Conservation (phyloP, 441 rosid species). For the Gossypium davidsonii region DNA sequence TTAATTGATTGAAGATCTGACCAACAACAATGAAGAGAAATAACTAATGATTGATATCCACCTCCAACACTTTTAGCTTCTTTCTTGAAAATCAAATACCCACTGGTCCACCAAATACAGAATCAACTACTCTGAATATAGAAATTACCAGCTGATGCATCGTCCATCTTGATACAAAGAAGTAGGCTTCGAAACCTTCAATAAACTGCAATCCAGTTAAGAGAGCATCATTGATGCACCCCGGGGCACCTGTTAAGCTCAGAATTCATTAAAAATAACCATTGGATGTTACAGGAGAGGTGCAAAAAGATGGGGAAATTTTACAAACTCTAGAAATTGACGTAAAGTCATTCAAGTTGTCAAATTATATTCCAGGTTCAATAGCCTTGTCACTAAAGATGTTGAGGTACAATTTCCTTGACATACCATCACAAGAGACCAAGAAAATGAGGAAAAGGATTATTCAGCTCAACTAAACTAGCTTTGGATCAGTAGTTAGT, state of each 20-base stretch:
- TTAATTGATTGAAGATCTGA: neutral
- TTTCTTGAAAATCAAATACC: neutral
- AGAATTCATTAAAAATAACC: neutral
- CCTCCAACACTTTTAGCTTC: neutral
- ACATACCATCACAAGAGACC: neutral
- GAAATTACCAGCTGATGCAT: conserved; percentile 81
- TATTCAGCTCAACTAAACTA: neutral
- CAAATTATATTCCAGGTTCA: neutral
- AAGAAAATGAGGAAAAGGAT: neutral
- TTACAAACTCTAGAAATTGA: neutral
- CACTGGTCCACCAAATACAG: neutral
- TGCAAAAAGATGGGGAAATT: neutral
- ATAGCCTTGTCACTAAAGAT: neutral
- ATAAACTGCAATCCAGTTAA: conserved; percentile 88
- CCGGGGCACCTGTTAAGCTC: conserved; percentile 68
- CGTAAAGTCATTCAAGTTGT: neutral
- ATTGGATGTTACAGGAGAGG: neutral
- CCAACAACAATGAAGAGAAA: neutral
- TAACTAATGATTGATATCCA: neutral
- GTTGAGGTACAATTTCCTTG: neutral
- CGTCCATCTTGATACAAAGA: conserved; percentile 85
- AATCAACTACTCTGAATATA: neutral
- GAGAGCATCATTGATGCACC: conserved; percentile 78
- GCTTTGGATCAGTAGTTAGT: neutral
- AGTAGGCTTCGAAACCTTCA: conserved; percentile 79